Base-by-base conservation (phyloP, 495 filamentous ascomycete species). In the Annulohypoxylon stygium region DNA sequence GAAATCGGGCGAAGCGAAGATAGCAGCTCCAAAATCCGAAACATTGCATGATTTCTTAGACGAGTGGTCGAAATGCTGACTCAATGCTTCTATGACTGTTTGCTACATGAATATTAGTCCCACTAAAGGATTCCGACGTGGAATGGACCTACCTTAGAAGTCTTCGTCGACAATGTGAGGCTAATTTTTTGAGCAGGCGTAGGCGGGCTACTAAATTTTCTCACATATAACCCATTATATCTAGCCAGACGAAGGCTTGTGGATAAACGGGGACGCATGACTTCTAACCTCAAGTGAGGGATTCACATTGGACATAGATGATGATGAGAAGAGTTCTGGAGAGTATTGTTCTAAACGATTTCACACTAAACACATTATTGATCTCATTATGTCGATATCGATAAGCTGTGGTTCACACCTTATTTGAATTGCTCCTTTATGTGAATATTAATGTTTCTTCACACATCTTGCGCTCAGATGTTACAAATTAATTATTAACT, bases 1-100 rank as follows among this genome's bases (percentile, higher is more conserved):
- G 11, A 83, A 75, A 16, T 77, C 37, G 34, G 57, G 70, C 45
- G 82, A 83, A 20, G 76, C 76, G 23, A 85, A 70, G 5, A 85
- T 67, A 26, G 83, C 79, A 2, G 75, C 78, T 23, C 67, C 79
- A 68, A 77, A 14, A 43, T 61, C 34, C 3, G 20, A 12, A 61
- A 7, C n/a, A 54, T 37, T 9, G 48, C 11, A 10, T 47, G 39
- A 33, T 33, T 16, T 39, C n/a, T 39, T 58, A n/a, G 66, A 18
- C 9, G 43, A 60, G 23, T 11, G 5, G 9, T 51, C 5, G 45
- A 62, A 43, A 47, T 70, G 57, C 4, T 7, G 48, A 8, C 41
- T 60, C 18, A 74, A 67, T 54, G 55, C 41, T 11, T 67, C 51
- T 63, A 74, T 34, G 25, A 64, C 71, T 0, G 41, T 30, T 64